Evolutionary conservation across 2,329 filamentous ascomycete species (phyloP), one percentile per base, ranked within the genome.

Genomic region (Exophiala viscosa): DNA sequence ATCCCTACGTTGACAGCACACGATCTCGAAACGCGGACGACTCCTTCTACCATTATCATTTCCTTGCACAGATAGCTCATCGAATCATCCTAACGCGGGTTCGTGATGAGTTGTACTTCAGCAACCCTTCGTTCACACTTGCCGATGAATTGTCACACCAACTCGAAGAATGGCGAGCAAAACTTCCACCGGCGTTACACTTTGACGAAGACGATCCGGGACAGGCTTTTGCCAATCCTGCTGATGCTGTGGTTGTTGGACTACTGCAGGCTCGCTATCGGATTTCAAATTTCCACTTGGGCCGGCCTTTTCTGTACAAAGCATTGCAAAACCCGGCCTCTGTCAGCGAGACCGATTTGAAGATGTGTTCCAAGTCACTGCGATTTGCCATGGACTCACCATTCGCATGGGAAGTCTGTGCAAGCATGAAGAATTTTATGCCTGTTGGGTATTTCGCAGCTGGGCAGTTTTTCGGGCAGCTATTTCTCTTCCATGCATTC

Each of bases 31-130:
- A 76, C 42, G 70, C 77, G 35, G 75, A 78, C 49, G 76, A 80
- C 53, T 73, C 77, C 1, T 76, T 77, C 55, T 80, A 79, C 64
- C 77, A 80, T 62, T 80, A 80, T 52, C 78, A 81, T 57, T 81
- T 81, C 55, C 72, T 81, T 5, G 77, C 77, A 20, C 78, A 81
- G 60, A 77, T 79, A 33, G 77, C 78, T 5, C 77, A 80, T 61
- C 73, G 78, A 41, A 80, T 80, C 52, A 77, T 81, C 48, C 69
- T 81, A 7, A 80, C 76, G 1, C 73, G 78, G 5, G 73, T 48
- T 64, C 69, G 36, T 65, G 72, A 57, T 63, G 70, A 50, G 69
- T 70, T 80, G 23, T 73, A 76, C 47, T 73, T 79, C 56, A 77
- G 70, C 43, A 64, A 78, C 32, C 70, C 69, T 69, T 38, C 68